Evolutionary conservation across 805 yeast species (phyloP), one percentile per base, ranked within the genome.

Genomic region (Candida chilensis): DNA sequence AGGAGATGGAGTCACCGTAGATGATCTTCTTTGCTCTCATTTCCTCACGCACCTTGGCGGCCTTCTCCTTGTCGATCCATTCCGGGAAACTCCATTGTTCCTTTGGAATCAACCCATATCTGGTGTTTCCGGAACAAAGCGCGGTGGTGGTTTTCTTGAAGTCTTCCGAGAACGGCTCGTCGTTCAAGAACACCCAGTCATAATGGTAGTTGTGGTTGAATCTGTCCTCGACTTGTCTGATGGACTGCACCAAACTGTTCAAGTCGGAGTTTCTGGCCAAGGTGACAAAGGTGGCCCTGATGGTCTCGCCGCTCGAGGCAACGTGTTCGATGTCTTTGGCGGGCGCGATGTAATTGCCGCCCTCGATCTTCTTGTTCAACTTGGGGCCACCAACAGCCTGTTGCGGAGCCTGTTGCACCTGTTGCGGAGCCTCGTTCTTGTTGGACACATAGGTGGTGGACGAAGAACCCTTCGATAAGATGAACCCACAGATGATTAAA

Each of bases 111-210:
- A 67, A 34, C 28, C 94, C 97, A 47, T 78, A 92, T 39, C 76
- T 68, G 29, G 88, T 76, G 5, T 52, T 66, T 39, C 97, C 97
- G 20, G 88, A 75, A 11, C 78, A 76, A 46, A 86, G 57, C 9
- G 81, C 68, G 2, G 71, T 38, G 10, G 94, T 82, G 17, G 74
- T 68, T 17, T 59, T 57, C 44, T 74, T 84, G 55, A 92, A 90
- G 44, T 85, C 92, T 3, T 84, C 87, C 30, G 74, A 65, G 57
- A 90, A 92, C 28, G 70, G 79, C 34, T 78, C 86, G 51, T 90
- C 96, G 54, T 90, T 90, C 44, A 90, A 65, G 54, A 90, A 92
- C 17, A 87, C 92, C 96, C 97, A 90, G 44, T 94, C 96, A 50
- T 90, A 90, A 39, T 82, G 68, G 59, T 60, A 88, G 28, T 82